Conservation (phyloP, 2,329 filamentous ascomycete genomes). For the Fusarium luffae region DNA sequence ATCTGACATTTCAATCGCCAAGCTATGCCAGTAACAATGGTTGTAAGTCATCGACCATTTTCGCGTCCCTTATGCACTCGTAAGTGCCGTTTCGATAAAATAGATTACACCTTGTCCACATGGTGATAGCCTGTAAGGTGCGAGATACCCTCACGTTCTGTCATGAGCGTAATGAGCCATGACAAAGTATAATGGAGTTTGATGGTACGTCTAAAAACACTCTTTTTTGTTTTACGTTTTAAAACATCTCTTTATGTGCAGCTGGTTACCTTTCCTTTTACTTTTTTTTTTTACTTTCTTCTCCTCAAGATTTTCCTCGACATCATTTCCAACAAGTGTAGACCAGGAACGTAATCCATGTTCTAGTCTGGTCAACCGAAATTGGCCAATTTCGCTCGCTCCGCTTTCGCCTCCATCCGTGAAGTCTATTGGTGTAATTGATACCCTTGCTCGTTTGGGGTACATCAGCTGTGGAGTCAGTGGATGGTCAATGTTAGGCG, state of each 20-base stretch:
- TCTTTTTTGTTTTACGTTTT: neutral
- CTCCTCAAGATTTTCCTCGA: neutral
- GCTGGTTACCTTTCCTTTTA: too few species aligned
- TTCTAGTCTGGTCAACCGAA: neutral
- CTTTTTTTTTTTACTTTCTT: too few species aligned
- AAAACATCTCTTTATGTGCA: fast-evolving
- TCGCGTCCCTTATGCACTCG: too few species aligned
- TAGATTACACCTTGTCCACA: neutral
- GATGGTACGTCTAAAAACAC: too few species aligned
- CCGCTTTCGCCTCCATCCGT: neutral
- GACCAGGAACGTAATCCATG: too few species aligned
- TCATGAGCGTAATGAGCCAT: neutral
- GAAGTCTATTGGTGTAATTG: neutral
- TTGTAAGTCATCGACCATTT: too few species aligned
- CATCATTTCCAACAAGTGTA: neutral
- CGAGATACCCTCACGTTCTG: neutral
- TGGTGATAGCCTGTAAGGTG: neutral
- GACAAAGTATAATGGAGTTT: neutral
- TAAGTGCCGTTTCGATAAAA: too few species aligned
- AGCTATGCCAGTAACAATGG: too few species aligned
- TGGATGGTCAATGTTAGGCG: neutral
- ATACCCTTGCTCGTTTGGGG: neutral
- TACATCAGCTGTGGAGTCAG: neutral
- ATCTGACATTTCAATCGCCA: too few species aligned
- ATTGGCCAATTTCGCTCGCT: neutral